Evolutionary conservation across 2,329 filamentous ascomycete genomes (phyloP).

Genomic region (Ceratocystis cacaofunesta): DNA sequence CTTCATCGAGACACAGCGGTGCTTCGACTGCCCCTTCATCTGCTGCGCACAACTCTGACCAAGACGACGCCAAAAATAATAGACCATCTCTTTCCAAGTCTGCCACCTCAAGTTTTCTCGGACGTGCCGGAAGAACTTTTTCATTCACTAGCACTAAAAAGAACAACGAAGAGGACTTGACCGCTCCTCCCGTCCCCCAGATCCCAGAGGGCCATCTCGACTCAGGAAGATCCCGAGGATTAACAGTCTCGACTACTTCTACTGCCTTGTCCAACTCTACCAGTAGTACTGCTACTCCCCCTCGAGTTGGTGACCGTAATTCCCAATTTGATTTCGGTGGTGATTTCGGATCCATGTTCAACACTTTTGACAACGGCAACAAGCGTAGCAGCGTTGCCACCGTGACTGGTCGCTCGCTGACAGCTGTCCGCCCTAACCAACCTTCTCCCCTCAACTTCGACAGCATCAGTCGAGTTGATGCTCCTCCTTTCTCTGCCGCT

Average conservation of each 20-base stretch:
- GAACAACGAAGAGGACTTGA: slow-evolving; percentile 13
- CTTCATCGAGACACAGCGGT: slow-evolving; percentile 47
- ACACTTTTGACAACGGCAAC: slow-evolving; percentile 40
- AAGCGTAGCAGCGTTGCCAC: slow-evolving; percentile 24
- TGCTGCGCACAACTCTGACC: slow-evolving; percentile 24
- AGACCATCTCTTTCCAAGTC: slow-evolving; percentile 33
- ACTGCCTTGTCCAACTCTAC: slow-evolving; percentile 36
- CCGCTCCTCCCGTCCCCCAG: slow-evolving; percentile 24
- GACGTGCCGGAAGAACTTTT: slow-evolving; percentile 42
- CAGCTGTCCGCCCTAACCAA: slow-evolving; percentile 28
- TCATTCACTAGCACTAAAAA: slow-evolving; percentile 46
- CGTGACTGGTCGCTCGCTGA: slow-evolving; percentile 30
- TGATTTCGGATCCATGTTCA: slow-evolving; percentile 43
- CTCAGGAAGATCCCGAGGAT: slow-evolving; percentile 7
- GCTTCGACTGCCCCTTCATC: slow-evolving; percentile 47
- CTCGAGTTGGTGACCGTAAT: slow-evolving; percentile 29
- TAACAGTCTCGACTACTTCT: slow-evolving; percentile 14
- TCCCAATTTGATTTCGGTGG: slow-evolving; percentile 37
- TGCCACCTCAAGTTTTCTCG: slow-evolving; percentile 36
- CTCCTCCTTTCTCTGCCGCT: slow-evolving; percentile 32
- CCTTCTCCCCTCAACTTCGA: slow-evolving; percentile 36
- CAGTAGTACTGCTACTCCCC: slow-evolving; percentile 37
- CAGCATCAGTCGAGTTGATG: slow-evolving; percentile 24
- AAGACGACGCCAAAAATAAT: slow-evolving; percentile 9
- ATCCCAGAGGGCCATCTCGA: slow-evolving; percentile 15